These are phyloP conservation scores for Pseudocercospora musae DNA, from an alignment of 2,329 filamentous ascomycete genomes.

Conservation along the genomic window DNA sequence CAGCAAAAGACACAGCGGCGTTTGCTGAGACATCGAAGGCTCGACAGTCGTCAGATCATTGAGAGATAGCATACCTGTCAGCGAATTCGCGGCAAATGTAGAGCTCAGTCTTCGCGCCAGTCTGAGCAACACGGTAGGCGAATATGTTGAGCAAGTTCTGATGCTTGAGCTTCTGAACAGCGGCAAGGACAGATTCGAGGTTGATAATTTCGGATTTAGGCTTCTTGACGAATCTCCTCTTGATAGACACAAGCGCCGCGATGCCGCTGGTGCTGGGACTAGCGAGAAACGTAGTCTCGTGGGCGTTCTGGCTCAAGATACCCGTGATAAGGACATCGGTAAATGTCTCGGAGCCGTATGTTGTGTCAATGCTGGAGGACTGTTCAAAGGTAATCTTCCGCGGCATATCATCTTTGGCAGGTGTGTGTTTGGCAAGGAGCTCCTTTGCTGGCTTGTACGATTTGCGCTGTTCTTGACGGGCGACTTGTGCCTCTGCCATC, in stretches of 20 bases:
- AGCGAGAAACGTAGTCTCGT: conserved; percentile 21
- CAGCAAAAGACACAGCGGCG: background rate
- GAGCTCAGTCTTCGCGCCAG: conserved; percentile 21
- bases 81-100: conserved; percentile 30
- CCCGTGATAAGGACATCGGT: conserved; percentile 23
- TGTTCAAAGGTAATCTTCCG: conserved; percentile 32
- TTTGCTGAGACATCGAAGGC: background rate
- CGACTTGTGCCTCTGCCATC: conserved; percentile 70
- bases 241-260: conserved; percentile 29
- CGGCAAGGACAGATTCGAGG: conserved; percentile 54
- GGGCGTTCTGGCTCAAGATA: conserved; percentile 15
- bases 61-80: conserved; percentile 13
- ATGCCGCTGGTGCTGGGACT: conserved; percentile 17
- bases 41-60: background rate
- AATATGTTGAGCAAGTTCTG: conserved; percentile 74
- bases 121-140: conserved; percentile 52
- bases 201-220: conserved; percentile 28
- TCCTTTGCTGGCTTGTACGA: conserved; percentile 46
- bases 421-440: background rate
- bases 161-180: conserved; percentile 71
- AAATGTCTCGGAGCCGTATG: conserved; percentile 25
- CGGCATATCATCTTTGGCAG: conserved; percentile 4
- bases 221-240: conserved; percentile 25
- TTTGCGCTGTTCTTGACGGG: conserved; percentile 62
- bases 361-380: conserved; percentile 22